Evolutionary conservation across 345 rosid genomes (phyloP).

Genomic region (Aquilaria yunnanensis): DNA sequence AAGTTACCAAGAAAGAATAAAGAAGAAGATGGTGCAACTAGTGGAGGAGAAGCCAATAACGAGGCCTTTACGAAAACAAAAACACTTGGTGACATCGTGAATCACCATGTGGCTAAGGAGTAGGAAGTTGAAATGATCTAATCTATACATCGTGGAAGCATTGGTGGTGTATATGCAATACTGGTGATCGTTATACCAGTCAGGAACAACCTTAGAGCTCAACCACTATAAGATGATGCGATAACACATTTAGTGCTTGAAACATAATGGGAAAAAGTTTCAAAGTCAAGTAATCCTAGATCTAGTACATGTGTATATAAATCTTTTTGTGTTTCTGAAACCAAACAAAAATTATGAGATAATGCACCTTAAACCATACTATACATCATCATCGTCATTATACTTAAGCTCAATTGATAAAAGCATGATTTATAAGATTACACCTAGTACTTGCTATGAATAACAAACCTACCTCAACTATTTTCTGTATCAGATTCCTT

Average conservation of each 20-base stretch:
- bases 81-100: constrained; percentile 79
- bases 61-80: constrained; percentile 84
- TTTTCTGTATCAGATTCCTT: constrained; percentile 46
- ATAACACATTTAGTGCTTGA: too few species aligned
- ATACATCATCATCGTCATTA: background rate
- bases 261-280: too few species aligned
- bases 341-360: background rate
- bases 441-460: too few species aligned
- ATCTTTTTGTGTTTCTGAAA: constrained; percentile 71
- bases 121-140: constrained; percentile 70
- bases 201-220: constrained; percentile 44
- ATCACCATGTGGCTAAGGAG: constrained; percentile 65
- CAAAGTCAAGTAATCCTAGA: background rate
- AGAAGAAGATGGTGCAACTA: constrained; percentile 62
- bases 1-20: constrained; percentile 77
- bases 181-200: constrained; percentile 70
- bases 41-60: constrained; percentile 52
- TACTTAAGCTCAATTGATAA: background rate
- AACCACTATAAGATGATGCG: too few species aligned
- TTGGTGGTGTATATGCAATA: constrained; percentile 70
- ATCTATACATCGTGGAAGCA: constrained; percentile 81
- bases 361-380: background rate
- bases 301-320: constrained; percentile 40
- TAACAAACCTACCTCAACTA: constrained; percentile 41
- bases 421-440: too few species aligned